Percentiles rank a stretch among this genome's conserved stretches.
Conservation (phyloP, 495 filamentous ascomycete genomes). For the Penicillium tannophilum region DNA sequence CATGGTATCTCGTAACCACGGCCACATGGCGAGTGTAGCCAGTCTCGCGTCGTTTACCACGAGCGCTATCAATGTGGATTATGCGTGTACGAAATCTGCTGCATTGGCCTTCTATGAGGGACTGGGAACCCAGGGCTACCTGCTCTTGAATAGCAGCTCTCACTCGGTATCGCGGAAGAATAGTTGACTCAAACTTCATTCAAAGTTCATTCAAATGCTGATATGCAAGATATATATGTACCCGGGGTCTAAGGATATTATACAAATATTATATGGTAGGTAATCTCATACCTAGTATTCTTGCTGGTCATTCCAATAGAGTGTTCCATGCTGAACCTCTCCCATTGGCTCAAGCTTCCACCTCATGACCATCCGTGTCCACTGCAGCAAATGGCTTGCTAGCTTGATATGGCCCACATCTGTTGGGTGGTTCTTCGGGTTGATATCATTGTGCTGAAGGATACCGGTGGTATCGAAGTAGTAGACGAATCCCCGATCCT, state of each 20-base stretch:
- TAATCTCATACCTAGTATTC: slow-evolving; percentile 35
- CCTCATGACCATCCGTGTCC: slow-evolving; percentile 52
- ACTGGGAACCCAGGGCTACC: no score
- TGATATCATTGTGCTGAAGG: slow-evolving; percentile 70
- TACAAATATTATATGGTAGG: not conserved
- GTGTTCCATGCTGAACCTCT: slow-evolving; percentile 64
- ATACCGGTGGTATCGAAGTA: slow-evolving; percentile 70
- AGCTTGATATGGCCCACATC: slow-evolving; percentile 70
- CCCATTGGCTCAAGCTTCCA: slow-evolving; percentile 64
- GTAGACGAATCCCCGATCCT: slow-evolving; percentile 60
- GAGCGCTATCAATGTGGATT: slow-evolving; percentile 62
- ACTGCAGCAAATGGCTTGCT: slow-evolving; percentile 66
- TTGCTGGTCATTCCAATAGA: slow-evolving; percentile 62
- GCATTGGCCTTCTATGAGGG: slow-evolving; percentile 63
- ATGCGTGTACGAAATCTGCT: slow-evolving; percentile 59
- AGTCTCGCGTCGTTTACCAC: slow-evolving; percentile 54
- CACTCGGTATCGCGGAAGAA: no score
- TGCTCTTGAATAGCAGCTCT: no score
- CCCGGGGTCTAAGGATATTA: not conserved
- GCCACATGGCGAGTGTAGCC: slow-evolving; percentile 1
- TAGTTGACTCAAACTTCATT: no score
- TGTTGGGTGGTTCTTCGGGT: slow-evolving; percentile 63
- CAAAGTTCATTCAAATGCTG: no score
- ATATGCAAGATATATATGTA: not conserved
- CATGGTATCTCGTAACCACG: not conserved